Conservation (phyloP, 2,329 filamentous ascomycete genomes). For the Anthostomella pinea region DNA sequence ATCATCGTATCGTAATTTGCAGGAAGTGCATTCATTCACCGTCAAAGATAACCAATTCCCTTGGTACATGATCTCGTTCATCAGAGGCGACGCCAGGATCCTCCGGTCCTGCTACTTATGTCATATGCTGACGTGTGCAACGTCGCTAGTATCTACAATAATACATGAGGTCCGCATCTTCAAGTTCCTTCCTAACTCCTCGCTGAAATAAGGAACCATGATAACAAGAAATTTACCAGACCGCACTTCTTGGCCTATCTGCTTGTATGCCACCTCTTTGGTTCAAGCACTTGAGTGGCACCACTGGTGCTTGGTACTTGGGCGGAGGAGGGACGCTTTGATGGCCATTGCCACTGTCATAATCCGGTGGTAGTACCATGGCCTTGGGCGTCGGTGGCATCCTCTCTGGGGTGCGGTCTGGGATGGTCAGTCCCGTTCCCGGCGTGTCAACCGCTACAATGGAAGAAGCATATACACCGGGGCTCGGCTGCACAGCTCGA, state of each 20-base stretch:
- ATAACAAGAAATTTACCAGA: slow-evolving; percentile 9
- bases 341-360: slow-evolving; percentile 7
- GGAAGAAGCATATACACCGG: slow-evolving; percentile 2
- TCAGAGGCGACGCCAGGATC: no score
- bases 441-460: slow-evolving; percentile 2
- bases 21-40: no score
- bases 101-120: no score
- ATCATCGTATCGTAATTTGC: no score
- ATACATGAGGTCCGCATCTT: no score
- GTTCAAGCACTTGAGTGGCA: slow-evolving; percentile 12
- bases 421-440: slow-evolving; percentile 2
- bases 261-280: slow-evolving; percentile 3
- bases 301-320: slow-evolving; percentile 6
- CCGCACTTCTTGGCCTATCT: slow-evolving; percentile 16
- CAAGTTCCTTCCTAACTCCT: slow-evolving; percentile 12
- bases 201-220: slow-evolving; percentile 9
- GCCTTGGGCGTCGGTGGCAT: slow-evolving; percentile 21
- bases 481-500: neutral
- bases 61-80: no score
- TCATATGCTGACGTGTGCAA: no score
- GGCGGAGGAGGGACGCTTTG: slow-evolving; percentile 10
- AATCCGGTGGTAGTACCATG: slow-evolving; percentile 18
- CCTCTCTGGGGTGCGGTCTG: slow-evolving; percentile 3
- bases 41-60: no score
- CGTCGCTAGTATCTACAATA: no score